A percentile compares a stretch with the other conserved stretches of the same genome.
Evolutionary conservation across 331 rosid species (phyloP).

Genomic region (Rosa hybrid): DNA sequence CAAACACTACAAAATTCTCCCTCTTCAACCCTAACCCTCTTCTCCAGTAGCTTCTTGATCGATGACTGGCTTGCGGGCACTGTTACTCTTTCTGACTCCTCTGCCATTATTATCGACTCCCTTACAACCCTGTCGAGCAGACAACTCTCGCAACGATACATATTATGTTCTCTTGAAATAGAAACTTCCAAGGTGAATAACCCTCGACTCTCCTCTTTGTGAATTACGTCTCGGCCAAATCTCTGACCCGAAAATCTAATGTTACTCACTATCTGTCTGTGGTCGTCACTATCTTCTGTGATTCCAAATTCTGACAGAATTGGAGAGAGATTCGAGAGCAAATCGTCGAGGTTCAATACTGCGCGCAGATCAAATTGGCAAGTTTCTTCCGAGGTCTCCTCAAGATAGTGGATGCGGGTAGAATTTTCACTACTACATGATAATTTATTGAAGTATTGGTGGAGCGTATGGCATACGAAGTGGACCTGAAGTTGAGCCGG

Average conservation of each 20-base stretch:
- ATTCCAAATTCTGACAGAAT: background rate
- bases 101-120: background rate
- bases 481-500: background rate
- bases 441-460: background rate
- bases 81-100: background rate
- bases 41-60: background rate
- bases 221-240: background rate
- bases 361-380: background rate
- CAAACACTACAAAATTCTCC: background rate
- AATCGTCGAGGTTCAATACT: background rate
- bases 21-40: conserved; percentile 9
- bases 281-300: background rate
- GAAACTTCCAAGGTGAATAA: background rate
- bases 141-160: background rate
- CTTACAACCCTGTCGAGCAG: background rate
- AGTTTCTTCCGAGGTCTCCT: background rate
- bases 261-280: background rate
- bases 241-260: background rate
- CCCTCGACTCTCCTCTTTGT: background rate
- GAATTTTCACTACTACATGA: background rate
- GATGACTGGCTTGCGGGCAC: background rate
- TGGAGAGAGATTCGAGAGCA: background rate
- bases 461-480: background rate
- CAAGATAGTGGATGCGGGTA: background rate
- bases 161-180: background rate